These are phyloP conservation scores for Echinochloa phyllopogon DNA, from an alignment of 176 grass and related monocot species.

Conservation along the genomic window DNA sequence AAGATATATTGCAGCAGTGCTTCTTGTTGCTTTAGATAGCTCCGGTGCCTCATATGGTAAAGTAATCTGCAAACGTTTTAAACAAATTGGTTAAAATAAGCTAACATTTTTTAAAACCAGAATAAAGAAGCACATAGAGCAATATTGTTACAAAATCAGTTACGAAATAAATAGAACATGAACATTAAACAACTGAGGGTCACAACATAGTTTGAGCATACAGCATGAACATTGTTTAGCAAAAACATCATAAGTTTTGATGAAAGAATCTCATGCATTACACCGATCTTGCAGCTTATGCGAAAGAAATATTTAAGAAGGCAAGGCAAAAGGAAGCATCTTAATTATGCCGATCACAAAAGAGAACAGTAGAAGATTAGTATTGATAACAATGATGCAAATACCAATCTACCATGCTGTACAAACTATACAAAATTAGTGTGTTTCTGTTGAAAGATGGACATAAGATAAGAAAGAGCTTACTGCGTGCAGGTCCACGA, in stretches of 20 bases:
- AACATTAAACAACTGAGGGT: not conserved
- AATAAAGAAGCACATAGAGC: not conserved
- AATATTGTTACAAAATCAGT: constrained; percentile 17
- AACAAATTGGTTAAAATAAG: not conserved
- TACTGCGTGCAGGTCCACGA: constrained; percentile 96
- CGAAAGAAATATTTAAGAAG: not conserved
- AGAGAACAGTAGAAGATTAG: not conserved
- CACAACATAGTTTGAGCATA: constrained; percentile 5
- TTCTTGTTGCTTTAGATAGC: constrained; percentile 92
- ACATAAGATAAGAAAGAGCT: constrained; percentile 36
- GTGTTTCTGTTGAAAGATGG: constrained; percentile 12
- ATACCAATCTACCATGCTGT: constrained; percentile 34
- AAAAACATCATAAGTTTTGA: constrained; percentile 17
- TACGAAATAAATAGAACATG: constrained; percentile 3
- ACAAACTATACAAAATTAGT: constrained; percentile 14
- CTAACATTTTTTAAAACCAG: not conserved
- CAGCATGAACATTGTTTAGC: not conserved
- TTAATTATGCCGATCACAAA: not conserved
- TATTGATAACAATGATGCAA: constrained; percentile 2
- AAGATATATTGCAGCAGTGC: constrained; percentile 92
- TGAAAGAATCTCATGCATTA: constrained; percentile 23
- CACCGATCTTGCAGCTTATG: constrained; percentile 25
- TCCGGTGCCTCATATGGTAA: constrained; percentile 81
- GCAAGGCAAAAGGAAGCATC: constrained; percentile 36
- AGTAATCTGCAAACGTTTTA: constrained; percentile 69